Evolutionary conservation across 202 grass and related monocot genomes (phyloP), one percentile per base, ranked within the genome.

Genomic region (Setaria italica): DNA sequence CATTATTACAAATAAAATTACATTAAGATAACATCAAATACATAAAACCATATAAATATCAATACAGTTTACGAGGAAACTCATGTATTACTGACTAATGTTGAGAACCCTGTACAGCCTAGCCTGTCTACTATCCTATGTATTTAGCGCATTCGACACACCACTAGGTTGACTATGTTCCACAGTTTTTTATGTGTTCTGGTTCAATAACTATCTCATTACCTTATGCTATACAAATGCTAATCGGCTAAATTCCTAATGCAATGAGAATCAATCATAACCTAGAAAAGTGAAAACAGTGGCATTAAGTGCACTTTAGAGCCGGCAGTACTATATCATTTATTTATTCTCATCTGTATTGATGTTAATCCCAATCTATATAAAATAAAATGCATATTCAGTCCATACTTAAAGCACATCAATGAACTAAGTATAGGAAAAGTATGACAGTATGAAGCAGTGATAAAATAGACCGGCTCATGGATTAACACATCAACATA

Each of bases 301-400:
- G 21, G 11, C 51, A 82, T n/a, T 35, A 81, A 17, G 43, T 69
- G 30, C 75, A 85, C 3, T 57, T 75, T 63, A 56, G 75, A 42
- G 41, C 29, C 50, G 50, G 13, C 34, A 67, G 48, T 16, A 82
- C 17, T 13, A 82, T 62, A 15, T 29, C 43, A 71, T 88, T 68
- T 37, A 39, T 77, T 70, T 77, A 17, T 70, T 87, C 66, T 42
- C 63, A 77, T 48, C 2, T 62, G 35, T 71, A 78, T 15, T 41
- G 13, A 59, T 51, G 16, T 30, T 29, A 60, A 43, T 50, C 48
- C 50, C n/a, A 72, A 3, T 53, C 33, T 58, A 32, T 45, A 70
- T 51, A 70, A 45, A 77, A 87, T 20, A 59, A 7, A 82, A 45
- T 67, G 82, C 47, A 60, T 82, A 15, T 60, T 51, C 3, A 68